A percentile compares a stretch with the other conserved stretches of the same genome.
Evolutionary conservation across 345 rosid genomes (phyloP).

Genomic region (Capsella bursapastoris): DNA sequence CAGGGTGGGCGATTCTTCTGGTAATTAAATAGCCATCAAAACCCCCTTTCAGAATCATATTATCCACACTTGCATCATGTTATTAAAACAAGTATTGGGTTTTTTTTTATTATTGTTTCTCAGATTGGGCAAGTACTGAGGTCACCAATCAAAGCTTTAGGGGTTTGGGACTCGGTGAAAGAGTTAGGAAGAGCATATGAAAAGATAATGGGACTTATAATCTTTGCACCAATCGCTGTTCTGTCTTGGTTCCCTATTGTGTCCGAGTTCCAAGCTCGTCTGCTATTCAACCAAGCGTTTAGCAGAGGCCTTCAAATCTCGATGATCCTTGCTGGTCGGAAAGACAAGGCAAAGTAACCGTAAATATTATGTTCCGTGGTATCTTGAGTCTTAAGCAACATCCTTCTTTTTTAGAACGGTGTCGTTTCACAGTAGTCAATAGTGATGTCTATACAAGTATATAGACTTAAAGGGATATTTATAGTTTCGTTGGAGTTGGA

Average conservation of each 20-base stretch:
- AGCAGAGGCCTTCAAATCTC: slow-evolving; percentile 95
- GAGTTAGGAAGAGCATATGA: slow-evolving; percentile 90
- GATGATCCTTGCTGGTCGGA: slow-evolving; percentile 77
- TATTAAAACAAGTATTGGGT: not conserved
- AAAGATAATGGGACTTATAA: slow-evolving; percentile 69
- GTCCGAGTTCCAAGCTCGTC: slow-evolving; percentile 80
- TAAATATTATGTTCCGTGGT: not conserved
- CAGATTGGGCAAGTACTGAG: slow-evolving; percentile 79
- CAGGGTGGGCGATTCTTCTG: slow-evolving; percentile 93
- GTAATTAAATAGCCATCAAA: slow-evolving; percentile 54
- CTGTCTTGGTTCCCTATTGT: slow-evolving; percentile 89
- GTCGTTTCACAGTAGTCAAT: slow-evolving; percentile 14
- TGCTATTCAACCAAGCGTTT: slow-evolving; percentile 94
- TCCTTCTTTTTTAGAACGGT: not conserved
- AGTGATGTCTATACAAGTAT: slow-evolving; percentile 13
- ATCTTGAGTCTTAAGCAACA: slow-evolving; percentile 19
- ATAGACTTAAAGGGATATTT: not conserved
- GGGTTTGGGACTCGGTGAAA: slow-evolving; percentile 79
- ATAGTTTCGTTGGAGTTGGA: slow-evolving; percentile 30
- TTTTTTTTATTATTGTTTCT: not conserved
- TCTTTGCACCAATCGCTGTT: slow-evolving; percentile 71
- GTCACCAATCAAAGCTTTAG: slow-evolving; percentile 52
- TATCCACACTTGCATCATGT: slow-evolving; percentile 10
- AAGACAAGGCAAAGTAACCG: slow-evolving; percentile 50
- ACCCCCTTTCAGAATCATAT: not conserved